Base-by-base conservation (phyloP, 148 eudicot species). In the Silene latifolia region DNA sequence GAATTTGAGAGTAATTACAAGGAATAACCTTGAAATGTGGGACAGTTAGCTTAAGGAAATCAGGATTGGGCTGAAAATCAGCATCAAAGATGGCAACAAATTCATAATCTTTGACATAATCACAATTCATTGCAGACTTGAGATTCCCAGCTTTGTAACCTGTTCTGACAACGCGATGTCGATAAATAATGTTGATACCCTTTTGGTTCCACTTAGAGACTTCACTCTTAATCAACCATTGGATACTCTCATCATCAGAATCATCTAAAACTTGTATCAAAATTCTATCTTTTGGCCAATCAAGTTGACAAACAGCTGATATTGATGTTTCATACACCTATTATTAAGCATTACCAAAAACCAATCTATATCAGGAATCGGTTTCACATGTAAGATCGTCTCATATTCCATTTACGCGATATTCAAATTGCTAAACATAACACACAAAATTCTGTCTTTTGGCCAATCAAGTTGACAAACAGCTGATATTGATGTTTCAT, bases 131-230 rank as follows among this genome's bases (percentile, higher is more conserved):
- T 17, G 94, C 90, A 48, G 94, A 90, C 64, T 88, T 90, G 24
- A 90, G 90, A 80, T 90, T 90, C 73, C 94, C 91, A 17, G 94
- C 94, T 77, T 90, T 90, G 67, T 88, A 90, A 51, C 94, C 94
- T 7, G 89, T 85, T 63, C 91, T 75, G 74, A 90, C 80, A 80
- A 87, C 66, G 11, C 94, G 83, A 63, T 90, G 94, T 73, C 90
- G 60, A 62, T 90, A 90, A 17, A 86, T 75, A 56, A 90, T 88
- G 81, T 85, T 87, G 24, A 88, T 70, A 82, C 90, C 91, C 81
- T 83, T 85, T 68, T 82, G 87, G 24, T 81, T 79, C 94, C 94
- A 90, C 35, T 79, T 90, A 4, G 79, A 71, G 20, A 86, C 91
- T 79, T 90, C 94, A 70, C 62, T 83, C 78, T 86, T 84, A 44